phyloP scores from a whole-genome alignment of 768 basidiomycete species.

The Hypsizygus marmoreus region DNA sequence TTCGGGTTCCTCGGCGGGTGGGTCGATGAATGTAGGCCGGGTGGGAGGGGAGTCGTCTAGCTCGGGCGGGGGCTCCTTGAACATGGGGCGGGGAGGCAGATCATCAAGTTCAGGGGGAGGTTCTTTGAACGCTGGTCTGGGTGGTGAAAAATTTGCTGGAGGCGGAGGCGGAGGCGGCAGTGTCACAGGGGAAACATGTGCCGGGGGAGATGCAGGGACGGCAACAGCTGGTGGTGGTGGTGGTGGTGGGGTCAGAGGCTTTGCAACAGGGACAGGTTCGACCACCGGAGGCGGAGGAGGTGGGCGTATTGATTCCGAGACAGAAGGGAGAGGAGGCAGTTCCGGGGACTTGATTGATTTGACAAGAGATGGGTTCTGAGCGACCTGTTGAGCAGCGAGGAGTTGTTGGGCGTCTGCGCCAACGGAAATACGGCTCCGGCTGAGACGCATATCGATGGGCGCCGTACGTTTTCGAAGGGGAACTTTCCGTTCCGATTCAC shows the following conservation, averaged over 20 bases:
- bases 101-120: constrained; percentile 56
- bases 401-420: constrained; percentile 72
- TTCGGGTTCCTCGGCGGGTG: constrained; percentile 30
- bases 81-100: constrained; percentile 44
- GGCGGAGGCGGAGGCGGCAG: constrained; percentile 30
- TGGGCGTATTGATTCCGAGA: too few species aligned
- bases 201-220: constrained; percentile 32
- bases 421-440: constrained; percentile 71
- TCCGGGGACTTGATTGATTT: constrained; percentile 37
- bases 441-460: constrained; percentile 86
- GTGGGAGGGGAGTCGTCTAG: constrained; percentile 46
- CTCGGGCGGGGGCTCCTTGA: constrained; percentile 69
- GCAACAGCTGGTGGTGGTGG: constrained; percentile 25
- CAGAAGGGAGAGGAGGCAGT: constrained; percentile 29
- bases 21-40: constrained; percentile 41
- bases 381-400: constrained; percentile 68
- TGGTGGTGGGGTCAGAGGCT: constrained; percentile 26
- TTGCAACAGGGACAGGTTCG: constrained; percentile 14
- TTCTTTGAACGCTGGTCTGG: constrained; percentile 51
- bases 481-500: constrained; percentile 82
- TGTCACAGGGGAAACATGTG: constrained; percentile 18
- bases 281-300: constrained; percentile 18
- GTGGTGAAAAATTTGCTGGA: constrained; percentile 26
- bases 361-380: constrained; percentile 50
- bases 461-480: constrained; percentile 87